Percentiles rank a stretch among this genome's conserved stretches.
These are phyloP conservation scores for Cicer bijugum DNA, from an alignment of 306 rosid genomes.

Conservation along the genomic window DNA sequence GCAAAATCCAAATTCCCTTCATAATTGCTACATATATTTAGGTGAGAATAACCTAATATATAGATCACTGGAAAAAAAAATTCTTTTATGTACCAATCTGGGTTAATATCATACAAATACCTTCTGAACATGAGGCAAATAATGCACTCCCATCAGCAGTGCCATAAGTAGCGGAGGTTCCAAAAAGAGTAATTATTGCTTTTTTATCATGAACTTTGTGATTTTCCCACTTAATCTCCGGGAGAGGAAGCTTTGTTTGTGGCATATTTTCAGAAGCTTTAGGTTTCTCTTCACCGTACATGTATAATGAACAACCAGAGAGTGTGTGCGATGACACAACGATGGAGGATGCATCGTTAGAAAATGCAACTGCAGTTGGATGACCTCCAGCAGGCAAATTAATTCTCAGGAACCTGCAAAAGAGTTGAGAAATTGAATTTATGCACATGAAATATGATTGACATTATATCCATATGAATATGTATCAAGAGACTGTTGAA, in stretches of 20 bases:
- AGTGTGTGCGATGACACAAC: constrained; percentile 82
- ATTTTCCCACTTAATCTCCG: constrained; percentile 88
- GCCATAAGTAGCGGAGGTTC: constrained; percentile 82
- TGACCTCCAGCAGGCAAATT: constrained; percentile 91
- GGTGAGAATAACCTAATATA: constrained; percentile 35
- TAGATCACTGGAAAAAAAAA: constrained; percentile 9
- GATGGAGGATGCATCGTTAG: constrained; percentile 72
- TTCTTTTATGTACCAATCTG: constrained; percentile 2
- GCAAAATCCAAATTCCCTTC: constrained; percentile 33
- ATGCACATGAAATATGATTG: constrained; percentile 28
- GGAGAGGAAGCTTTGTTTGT: constrained; percentile 88
- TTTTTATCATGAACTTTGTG: constrained; percentile 83
- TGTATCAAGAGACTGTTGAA: constrained; percentile 35
- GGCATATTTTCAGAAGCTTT: constrained; percentile 59
- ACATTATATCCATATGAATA: constrained; percentile 27
- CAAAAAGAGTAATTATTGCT: constrained; percentile 74
- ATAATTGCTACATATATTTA: constrained; percentile 16
- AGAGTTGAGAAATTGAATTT: constrained; percentile 43
- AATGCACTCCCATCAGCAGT: constrained; percentile 93
- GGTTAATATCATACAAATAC: constrained; percentile 50
- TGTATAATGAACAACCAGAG: constrained; percentile 74
- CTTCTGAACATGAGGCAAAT: constrained; percentile 95
- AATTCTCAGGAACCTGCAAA: constrained; percentile 78
- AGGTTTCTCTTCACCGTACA: constrained; percentile 87
- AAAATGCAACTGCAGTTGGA: constrained; percentile 75